Evolutionary conservation across 371 early-diverging fungal genomes (phyloP).

Genomic region (Mortierella sp.): DNA sequence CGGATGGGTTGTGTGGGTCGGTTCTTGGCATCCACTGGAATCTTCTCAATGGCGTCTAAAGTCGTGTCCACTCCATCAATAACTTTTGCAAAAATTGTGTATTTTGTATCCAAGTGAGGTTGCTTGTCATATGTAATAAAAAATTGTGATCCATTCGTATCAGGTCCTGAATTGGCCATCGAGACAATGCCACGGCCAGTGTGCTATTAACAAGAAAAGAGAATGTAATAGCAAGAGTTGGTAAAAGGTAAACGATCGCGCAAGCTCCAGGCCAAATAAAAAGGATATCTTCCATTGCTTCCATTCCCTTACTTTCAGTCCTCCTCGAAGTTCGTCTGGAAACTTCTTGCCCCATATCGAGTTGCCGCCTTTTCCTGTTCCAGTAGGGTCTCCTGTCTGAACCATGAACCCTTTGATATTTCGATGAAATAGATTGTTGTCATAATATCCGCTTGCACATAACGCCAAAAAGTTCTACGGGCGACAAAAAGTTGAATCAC

Average conservation of each 20-base stretch:
- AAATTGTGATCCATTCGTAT: constrained; percentile 93
- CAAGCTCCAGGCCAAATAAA: neutral
- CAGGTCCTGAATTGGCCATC: constrained; percentile 96
- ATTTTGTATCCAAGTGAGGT: constrained; percentile 90
- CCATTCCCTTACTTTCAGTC: constrained; percentile 71
- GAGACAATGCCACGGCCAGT: constrained; percentile 89
- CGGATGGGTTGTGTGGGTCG: constrained; percentile 87
- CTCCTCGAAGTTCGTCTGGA: constrained; percentile 89
- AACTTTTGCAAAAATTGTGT: constrained; percentile 96
- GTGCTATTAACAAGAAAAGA: constrained; percentile 67
- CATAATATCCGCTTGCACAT: constrained; percentile 94
- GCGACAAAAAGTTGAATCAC: neutral
- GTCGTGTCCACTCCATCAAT: constrained; percentile 91
- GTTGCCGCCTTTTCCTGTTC: constrained; percentile 90
- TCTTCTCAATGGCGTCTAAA: constrained; percentile 87
- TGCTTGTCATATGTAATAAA: constrained; percentile 91
- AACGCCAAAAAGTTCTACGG: constrained; percentile 93
- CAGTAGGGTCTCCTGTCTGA: constrained; percentile 94
- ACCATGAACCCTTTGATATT: constrained; percentile 94
- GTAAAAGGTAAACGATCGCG: neutral
- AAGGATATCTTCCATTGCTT: neutral
- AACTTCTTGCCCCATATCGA: constrained; percentile 91
- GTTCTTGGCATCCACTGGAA: constrained; percentile 88
- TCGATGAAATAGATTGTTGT: constrained; percentile 86
- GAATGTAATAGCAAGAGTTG: neutral